Conservation (phyloP, 75 land plant genomes). For the Pinus tabuliformis region DNA sequence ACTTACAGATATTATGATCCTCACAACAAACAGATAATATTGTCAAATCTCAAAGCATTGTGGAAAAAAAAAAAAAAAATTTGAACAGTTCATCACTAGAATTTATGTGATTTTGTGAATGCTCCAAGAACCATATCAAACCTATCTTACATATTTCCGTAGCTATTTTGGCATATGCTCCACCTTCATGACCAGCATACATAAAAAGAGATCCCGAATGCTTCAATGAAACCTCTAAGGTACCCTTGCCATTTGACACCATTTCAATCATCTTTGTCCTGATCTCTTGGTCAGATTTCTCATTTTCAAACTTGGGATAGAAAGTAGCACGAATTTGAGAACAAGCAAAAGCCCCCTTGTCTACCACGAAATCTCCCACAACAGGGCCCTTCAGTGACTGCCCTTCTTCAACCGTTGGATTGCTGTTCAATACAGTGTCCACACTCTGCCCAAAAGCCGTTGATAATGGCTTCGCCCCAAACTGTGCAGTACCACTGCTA, state of each 20-base stretch:
- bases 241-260: constrained; percentile 83
- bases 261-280: constrained; percentile 82
- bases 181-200: constrained; percentile 94
- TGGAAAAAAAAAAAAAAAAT: too few relatives aligned
- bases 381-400: constrained; percentile 27
- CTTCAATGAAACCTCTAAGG: too few relatives aligned
- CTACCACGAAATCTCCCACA: too few relatives aligned
- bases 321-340: too few relatives aligned
- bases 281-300: constrained; percentile 97
- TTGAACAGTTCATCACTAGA: not conserved
- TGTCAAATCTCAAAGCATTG: not conserved
- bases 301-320: constrained; percentile 98
- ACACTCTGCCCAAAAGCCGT: not conserved
- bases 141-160: constrained; percentile 79
- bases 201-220: too few relatives aligned
- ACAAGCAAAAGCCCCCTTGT: too few relatives aligned
- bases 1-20: not conserved
- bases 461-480: not conserved
- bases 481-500: too few relatives aligned
- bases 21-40: not conserved
- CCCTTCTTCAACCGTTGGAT: constrained; percentile 9
- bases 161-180: constrained; percentile 99
- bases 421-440: too few relatives aligned
- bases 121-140: not conserved
- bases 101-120: not conserved